Evolutionary conservation across 108 stramenopile species (phyloP), one percentile per base, ranked within the genome.

Genomic region (Skeletonema marinoi): DNA sequence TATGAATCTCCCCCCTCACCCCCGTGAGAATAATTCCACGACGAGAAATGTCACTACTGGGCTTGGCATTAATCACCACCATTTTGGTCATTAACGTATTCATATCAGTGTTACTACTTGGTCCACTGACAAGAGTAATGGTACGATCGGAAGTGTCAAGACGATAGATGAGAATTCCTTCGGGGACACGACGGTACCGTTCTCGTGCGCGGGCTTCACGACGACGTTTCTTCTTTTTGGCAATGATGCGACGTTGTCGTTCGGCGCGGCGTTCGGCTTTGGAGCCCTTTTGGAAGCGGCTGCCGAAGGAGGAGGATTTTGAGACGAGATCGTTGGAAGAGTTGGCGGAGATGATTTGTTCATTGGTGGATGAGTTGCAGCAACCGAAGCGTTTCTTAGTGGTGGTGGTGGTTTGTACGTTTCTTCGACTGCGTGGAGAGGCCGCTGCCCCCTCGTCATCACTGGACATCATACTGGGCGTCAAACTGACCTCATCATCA

Each of bases 81-180:
- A 94, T 89, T 19, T 69, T 63, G 12, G 66, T 56, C 25, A 90
- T 35, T 46, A 92, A 70, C 1, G 77, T 73, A 0, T 56, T 39
- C 36, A 74, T 42, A 70, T 94, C 87, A 50, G 90, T 94, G 32
- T 89, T 78, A 62, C 77, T 64, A 68, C 84, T 79, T 0, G 89
- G 87, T 14, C 78, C 77, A 56, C 83, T 82, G 60, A 94, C 81
- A 19, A 91, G 68, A 13, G 85, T 84, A 1, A 94, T 48, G 11
- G 86, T 87, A 21, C 83, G 81, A 58, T 78, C 86, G 66, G 87
- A 77, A n/a, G 93, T 94, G 71, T 94, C 88, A 31, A 94, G 66
- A 17, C 88, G 87, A 75, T 94, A 94, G 56, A 94, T 87, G 29
- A 94, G 56, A 60, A 94, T 89, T 5, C 93, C 93, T 77, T 94